Evolutionary conservation across 306 rosid species (phyloP).

Genomic region (Lathyrus aphaca): DNA sequence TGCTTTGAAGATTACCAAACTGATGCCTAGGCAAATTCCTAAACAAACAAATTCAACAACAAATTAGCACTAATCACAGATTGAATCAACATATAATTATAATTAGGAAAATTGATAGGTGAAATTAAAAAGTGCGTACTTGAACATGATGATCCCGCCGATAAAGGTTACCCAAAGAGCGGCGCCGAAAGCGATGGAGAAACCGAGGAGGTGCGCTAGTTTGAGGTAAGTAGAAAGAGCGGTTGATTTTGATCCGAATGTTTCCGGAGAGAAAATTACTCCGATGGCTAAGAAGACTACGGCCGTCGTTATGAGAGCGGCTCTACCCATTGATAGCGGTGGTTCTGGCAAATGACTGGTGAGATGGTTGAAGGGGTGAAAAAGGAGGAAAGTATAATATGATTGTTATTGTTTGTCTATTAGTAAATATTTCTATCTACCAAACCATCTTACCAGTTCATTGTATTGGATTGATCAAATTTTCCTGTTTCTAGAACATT

Average conservation of each 20-base stretch:
- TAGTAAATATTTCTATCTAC: slow-evolving; percentile 7
- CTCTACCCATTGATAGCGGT: slow-evolving; percentile 68
- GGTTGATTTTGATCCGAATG: slow-evolving; percentile 69
- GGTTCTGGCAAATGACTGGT: background rate
- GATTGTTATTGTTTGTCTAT: background rate
- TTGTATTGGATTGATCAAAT: background rate
- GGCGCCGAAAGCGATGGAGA: slow-evolving; percentile 90
- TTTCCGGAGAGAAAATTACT: slow-evolving; percentile 89
- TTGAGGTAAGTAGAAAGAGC: slow-evolving; percentile 69
- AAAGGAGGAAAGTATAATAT: slow-evolving; percentile 10
- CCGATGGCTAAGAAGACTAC: slow-evolving; percentile 85
- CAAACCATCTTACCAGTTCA: slow-evolving; percentile 16
- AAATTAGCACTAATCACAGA: background rate
- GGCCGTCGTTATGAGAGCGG: slow-evolving; percentile 69
- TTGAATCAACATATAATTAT: background rate
- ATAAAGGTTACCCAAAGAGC: slow-evolving; percentile 97
- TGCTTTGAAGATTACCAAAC: slow-evolving; percentile 95
- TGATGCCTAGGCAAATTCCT: slow-evolving; percentile 99
- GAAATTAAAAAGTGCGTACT: slow-evolving; percentile 44
- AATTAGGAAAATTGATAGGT: background rate
- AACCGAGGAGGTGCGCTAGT: slow-evolving; percentile 84
- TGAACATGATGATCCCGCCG: slow-evolving; percentile 98
- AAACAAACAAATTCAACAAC: background rate
- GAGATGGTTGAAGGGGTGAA: background rate
- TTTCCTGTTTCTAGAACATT: slow-evolving; percentile 10